phyloP scores from a whole-genome alignment of 148 eudicot species.

The Suaeda aralocaspica region DNA sequence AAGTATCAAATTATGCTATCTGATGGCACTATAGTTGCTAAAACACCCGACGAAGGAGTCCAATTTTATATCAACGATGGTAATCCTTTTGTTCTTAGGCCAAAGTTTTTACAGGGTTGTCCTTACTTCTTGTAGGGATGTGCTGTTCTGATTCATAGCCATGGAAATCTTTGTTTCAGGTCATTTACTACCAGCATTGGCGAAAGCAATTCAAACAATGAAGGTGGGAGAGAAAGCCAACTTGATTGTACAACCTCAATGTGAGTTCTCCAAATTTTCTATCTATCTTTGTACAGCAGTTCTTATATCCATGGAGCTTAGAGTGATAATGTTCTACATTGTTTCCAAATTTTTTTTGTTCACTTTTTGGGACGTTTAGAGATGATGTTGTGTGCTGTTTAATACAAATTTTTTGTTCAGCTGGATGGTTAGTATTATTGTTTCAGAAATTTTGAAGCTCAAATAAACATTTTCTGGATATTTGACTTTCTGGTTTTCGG shows the following conservation, averaged over 20 bases:
- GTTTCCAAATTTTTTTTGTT: not conserved
- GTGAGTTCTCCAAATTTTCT: slow-evolving; percentile 29
- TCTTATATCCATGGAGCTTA: not conserved
- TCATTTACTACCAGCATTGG: slow-evolving; percentile 50
- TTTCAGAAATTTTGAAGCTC: no score
- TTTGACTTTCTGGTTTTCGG: no score
- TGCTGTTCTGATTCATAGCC: not conserved
- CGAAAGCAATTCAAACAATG: slow-evolving; percentile 60
- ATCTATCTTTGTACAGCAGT: not conserved
- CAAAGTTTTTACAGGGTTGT: not conserved
- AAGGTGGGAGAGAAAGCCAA: slow-evolving; percentile 55
- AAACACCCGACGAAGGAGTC: slow-evolving; percentile 42
- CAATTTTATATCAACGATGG: slow-evolving; percentile 58
- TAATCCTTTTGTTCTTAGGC: slow-evolving; percentile 15
- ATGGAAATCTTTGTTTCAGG: slow-evolving; percentile 31
- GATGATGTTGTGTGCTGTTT: not conserved
- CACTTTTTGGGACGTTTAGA: not conserved
- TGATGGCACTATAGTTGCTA: slow-evolving; percentile 43
- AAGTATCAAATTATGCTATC: slow-evolving; percentile 39
- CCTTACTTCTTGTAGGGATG: not conserved
- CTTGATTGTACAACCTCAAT: slow-evolving; percentile 48
- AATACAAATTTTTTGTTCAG: no score
- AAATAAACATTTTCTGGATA: no score
- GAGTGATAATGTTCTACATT: not conserved
- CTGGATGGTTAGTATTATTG: no score